Percentiles rank a stretch among this genome's conserved stretches.
These are phyloP conservation scores for Corchorus capsularis DNA, from an alignment of 345 rosid genomes.

Conservation along the genomic window DNA sequence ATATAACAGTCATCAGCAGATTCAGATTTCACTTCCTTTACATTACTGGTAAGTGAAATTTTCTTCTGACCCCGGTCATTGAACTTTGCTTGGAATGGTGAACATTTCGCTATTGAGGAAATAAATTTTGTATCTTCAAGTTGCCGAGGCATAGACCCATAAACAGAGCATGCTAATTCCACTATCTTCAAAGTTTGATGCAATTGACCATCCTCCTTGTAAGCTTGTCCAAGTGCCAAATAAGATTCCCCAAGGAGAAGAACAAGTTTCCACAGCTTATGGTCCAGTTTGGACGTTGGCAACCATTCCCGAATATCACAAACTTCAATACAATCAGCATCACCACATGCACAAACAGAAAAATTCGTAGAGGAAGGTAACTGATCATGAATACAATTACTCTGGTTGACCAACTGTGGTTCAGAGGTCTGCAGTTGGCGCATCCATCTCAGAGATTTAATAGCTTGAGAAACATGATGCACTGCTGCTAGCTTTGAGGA, in stretches of 20 bases:
- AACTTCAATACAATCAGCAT: constrained; percentile 93
- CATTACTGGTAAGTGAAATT: constrained; percentile 35
- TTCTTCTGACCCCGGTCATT: constrained; percentile 26
- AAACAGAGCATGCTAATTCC: constrained; percentile 76
- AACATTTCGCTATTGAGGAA: constrained; percentile 60
- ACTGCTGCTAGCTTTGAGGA: constrained; percentile 85
- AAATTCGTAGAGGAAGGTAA: constrained; percentile 42
- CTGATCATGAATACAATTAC: constrained; percentile 30
- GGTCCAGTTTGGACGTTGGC: constrained; percentile 81
- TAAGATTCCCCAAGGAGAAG: constrained; percentile 95
- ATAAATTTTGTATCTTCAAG: constrained; percentile 64
- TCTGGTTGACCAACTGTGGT: constrained; percentile 37
- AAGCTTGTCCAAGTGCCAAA: constrained; percentile 82
- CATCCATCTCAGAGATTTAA: constrained; percentile 91
- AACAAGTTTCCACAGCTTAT: constrained; percentile 92
- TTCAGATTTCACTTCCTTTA: constrained; percentile 40
- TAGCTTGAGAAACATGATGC: constrained; percentile 96
- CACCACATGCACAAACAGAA: constrained; percentile 91
- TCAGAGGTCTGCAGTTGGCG: constrained; percentile 72
- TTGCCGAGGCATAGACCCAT: constrained; percentile 95
- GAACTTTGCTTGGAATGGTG: constrained; percentile 33
- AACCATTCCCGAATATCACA: constrained; percentile 97
- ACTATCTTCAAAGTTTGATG: constrained; percentile 79
- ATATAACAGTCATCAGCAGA: constrained; percentile 37
- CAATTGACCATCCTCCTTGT: constrained; percentile 80